Base-by-base conservation (phyloP, 352 stramenopile genomes). In the Globisporangium acanthophoron region DNA sequence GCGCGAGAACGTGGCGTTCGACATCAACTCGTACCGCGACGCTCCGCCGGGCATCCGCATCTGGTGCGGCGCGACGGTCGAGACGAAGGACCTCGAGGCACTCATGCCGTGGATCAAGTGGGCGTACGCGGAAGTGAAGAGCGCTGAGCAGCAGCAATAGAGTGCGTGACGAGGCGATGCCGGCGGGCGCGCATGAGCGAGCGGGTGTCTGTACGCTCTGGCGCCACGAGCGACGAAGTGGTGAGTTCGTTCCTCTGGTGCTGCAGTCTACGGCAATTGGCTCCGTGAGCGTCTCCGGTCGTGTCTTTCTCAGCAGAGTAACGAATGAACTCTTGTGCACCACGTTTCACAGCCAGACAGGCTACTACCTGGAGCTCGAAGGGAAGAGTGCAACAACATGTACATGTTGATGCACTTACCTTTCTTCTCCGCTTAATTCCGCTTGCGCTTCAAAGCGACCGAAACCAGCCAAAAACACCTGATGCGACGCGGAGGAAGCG, bases 21-120 rank as follows among this genome's bases (percentile, higher is more conserved):
- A 99, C 72, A 98, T 99, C 70, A 96, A 96, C 71, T 97, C 95
- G 61, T 99, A 99, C 85, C 84, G 97, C 49, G 97, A 99, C 72
- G 97, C 97, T 15, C 97, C 97, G 40, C 91, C 97, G 12, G 97
- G 96, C 18, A 96, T 99, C 62, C 86, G 97, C 56, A 98, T 99
- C 78, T 99, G 97, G 97, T 99, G 97, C 73, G 97, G 97, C 58
- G 96, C 96, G n/a, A 99, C 97, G 5, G 97, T 99, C 47, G 97
- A 99, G 78, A 97, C 92, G 48, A 89, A 94, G 59, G 97, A 99
- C 78, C 64, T 99, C 11, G 93, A 99, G 69, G 92, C 93, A 55
- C 71, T 99, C 56, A 94, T 99, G 82, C 97, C 97, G 12, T 99
- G 97, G 97, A 90, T 99, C 70, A 96, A 97, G 74, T 99, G 96